Conservation (phyloP, 306 rosid genomes). For the Quercus rubra region DNA sequence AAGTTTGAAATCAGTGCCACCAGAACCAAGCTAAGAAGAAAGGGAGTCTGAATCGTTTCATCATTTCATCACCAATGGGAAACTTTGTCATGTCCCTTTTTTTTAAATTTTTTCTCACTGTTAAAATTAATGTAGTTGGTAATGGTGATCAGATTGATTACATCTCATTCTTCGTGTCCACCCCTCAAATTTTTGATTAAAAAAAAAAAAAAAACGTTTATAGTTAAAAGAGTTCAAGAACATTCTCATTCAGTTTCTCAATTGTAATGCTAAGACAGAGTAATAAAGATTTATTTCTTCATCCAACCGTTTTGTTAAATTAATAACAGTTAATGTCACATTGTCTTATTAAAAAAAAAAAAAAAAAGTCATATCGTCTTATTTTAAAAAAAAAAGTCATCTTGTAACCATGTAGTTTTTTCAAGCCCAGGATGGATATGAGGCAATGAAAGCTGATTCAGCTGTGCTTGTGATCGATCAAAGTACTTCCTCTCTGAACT, state of each 20-base stretch:
- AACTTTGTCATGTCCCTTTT: not conserved
- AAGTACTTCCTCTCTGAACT: no score
- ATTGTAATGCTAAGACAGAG: not conserved
- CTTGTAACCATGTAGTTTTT: no score
- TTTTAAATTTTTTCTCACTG: slow-evolving; percentile 8
- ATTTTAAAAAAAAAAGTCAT: no score
- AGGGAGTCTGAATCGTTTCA: slow-evolving; percentile 17
- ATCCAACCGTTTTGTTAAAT: no score
- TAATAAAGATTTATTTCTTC: no score
- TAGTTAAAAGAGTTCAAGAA: not conserved
- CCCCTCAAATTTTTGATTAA: not conserved
- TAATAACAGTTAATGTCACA: no score
- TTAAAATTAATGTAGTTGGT: slow-evolving; percentile 26
- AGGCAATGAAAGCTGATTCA: no score
- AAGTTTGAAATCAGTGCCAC: slow-evolving; percentile 77
- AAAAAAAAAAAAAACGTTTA: not conserved
- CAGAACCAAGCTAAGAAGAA: slow-evolving; percentile 63
- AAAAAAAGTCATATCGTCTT: no score
- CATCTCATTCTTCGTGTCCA: not conserved
- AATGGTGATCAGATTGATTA: slow-evolving; percentile 13
- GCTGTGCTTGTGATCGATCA: no score
- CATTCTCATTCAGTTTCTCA: not conserved
- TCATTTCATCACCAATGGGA: slow-evolving; percentile 11
- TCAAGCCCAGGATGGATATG: no score
- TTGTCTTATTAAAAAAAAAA: no score